Evolutionary conservation across 2,329 filamentous ascomycete species (phyloP).

Genomic region (Fusarium agapanthi): DNA sequence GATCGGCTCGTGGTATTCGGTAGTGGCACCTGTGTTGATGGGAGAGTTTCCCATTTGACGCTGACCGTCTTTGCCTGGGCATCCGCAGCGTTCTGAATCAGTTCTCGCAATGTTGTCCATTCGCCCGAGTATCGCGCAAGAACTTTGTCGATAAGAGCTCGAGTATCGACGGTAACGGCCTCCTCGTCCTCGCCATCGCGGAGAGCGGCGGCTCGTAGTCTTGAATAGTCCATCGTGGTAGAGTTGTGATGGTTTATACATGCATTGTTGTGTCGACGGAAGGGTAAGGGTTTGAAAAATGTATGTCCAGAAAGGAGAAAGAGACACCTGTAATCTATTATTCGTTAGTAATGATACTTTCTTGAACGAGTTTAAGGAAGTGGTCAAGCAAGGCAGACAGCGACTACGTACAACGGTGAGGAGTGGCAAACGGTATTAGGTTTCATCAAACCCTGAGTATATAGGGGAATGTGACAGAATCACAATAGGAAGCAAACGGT

Average conservation of each 20-base stretch:
- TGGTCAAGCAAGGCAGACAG: conserved; percentile 26
- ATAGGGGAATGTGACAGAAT: conserved; percentile 3
- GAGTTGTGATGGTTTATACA: conserved; percentile 12
- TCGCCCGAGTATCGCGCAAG: conserved; percentile 96
- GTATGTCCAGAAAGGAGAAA: background rate
- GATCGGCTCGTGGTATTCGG: conserved; percentile 71
- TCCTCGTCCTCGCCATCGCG: conserved; percentile 89
- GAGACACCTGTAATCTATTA: background rate
- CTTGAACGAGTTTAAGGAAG: background rate
- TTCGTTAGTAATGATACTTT: conserved; percentile 3
- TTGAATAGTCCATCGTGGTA: conserved; percentile 72
- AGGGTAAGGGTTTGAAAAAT: background rate
- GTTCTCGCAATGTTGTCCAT: conserved; percentile 88
- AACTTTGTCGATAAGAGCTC: conserved; percentile 97
- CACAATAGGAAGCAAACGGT: background rate
- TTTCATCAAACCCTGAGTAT: background rate
- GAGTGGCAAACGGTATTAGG: conserved; percentile 17
- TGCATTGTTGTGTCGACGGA: conserved; percentile 26
- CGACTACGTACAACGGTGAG: conserved; percentile 27
- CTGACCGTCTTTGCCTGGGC: conserved; percentile 89
- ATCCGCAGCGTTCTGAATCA: conserved; percentile 98
- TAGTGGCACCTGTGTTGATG: conserved; percentile 81
- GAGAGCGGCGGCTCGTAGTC: conserved; percentile 87
- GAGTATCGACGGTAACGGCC: conserved; percentile 96
- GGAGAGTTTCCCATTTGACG: conserved; percentile 91